These are phyloP conservation scores for Fusarium abutilonis DNA, from an alignment of 2,329 filamentous ascomycete genomes.

Conservation along the genomic window DNA sequence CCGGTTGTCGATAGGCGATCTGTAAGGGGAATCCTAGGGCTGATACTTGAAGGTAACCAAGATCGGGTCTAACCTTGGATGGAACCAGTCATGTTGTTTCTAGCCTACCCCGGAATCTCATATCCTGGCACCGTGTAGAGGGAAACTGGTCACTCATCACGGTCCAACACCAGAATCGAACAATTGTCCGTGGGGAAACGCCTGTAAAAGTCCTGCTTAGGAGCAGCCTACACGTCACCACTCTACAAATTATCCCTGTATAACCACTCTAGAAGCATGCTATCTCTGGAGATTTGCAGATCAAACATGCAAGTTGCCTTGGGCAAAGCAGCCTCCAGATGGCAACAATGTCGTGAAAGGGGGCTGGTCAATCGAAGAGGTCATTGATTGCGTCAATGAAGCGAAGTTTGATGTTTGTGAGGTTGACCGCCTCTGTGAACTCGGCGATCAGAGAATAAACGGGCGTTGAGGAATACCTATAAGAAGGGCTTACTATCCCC, in stretches of 20 bases:
- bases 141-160: background rate
- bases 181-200: background rate
- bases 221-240: conserved; percentile 24
- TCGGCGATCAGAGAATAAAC: conserved; percentile 6
- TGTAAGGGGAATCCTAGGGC: conserved; percentile 1
- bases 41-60: background rate
- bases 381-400: conserved; percentile 40
- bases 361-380: background rate
- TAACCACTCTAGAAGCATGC: background rate
- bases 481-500: conserved; percentile 23
- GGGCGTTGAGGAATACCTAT: conserved; percentile 8
- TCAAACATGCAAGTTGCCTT: conserved; percentile 7
- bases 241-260: background rate
- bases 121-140: background rate
- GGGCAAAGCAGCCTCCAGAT: conserved; percentile 4
- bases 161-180: conserved; percentile 3
- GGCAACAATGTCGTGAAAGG: background rate
- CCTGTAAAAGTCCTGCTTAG: conserved; percentile 9
- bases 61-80: conserved; percentile 11
- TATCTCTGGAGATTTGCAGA: background rate
- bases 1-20: background rate
- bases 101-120: background rate
- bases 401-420: conserved; percentile 1
- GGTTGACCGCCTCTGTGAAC: background rate
- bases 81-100: background rate